phyloP scores from a whole-genome alignment of 2,329 filamentous ascomycete species.

The Aureobasidium sp. region DNA sequence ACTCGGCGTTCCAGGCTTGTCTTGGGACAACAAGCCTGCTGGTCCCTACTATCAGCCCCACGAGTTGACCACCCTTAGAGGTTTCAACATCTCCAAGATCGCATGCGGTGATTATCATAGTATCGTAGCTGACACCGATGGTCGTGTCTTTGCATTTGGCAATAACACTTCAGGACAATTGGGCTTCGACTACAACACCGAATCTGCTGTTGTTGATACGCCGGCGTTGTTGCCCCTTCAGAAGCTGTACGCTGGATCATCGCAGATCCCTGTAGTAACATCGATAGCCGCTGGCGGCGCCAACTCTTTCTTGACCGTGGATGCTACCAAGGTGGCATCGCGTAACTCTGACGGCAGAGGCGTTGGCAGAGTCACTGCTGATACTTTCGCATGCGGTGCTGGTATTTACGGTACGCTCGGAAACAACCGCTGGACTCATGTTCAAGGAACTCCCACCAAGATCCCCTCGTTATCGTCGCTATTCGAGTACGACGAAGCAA shows the following conservation, averaged over 20 bases:
- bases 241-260: conserved; percentile 62
- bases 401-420: conserved; percentile 79
- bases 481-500: conserved; percentile 75
- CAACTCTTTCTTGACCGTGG: conserved; percentile 81
- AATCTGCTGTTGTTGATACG: conserved; percentile 55
- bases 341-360: conserved; percentile 27
- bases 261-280: conserved; percentile 58
- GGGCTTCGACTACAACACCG: conserved; percentile 61
- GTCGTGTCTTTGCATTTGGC: conserved; percentile 77
- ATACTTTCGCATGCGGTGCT: conserved; percentile 80
- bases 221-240: conserved; percentile 64
- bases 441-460: conserved; percentile 68
- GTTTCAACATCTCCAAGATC: conserved; percentile 63
- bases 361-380: conserved; percentile 55
- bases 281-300: conserved; percentile 75
- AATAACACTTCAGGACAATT: conserved; percentile 90
- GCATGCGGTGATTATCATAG: conserved; percentile 85
- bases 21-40: conserved; percentile 66
- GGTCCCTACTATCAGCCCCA: conserved; percentile 77
- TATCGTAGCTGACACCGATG: conserved; percentile 64
- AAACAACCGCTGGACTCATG: conserved; percentile 81
- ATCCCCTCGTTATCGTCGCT: conserved; percentile 76
- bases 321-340: conserved; percentile 55
- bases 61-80: conserved; percentile 63
- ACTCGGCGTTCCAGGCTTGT: conserved; percentile 75